phyloP scores from a whole-genome alignment of 352 stramenopile genomes.

The Globisporangium heterothallicum region DNA sequence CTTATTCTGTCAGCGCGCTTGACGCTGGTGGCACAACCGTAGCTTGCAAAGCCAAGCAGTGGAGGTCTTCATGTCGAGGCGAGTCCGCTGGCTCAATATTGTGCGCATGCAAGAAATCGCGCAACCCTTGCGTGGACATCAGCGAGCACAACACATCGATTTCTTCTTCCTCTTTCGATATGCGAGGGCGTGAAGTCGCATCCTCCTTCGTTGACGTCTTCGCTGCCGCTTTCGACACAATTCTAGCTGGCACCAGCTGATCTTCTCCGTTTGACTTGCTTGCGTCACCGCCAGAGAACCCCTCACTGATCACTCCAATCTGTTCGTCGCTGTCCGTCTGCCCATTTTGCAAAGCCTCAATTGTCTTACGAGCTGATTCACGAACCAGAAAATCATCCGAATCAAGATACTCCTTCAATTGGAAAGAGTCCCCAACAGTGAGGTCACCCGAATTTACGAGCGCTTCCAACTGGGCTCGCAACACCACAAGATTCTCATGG shows the following conservation, averaged over 20 bases:
- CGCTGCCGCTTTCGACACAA: background rate
- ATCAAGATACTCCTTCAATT: slow-evolving; percentile 56
- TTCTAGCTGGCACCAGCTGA: background rate
- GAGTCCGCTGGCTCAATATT: slow-evolving; percentile 37
- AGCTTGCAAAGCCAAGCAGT: slow-evolving; percentile 65
- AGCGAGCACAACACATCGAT: slow-evolving; percentile 80
- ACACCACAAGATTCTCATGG: slow-evolving; percentile 28
- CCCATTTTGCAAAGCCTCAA: slow-evolving; percentile 52
- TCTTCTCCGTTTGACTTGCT: background rate
- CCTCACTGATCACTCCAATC: slow-evolving; percentile 31
- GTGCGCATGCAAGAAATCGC: slow-evolving; percentile 57
- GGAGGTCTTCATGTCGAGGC: slow-evolving; percentile 54
- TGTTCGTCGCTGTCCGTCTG: slow-evolving; percentile 26
- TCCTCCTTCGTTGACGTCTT: background rate
- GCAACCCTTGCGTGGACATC: slow-evolving; percentile 64
- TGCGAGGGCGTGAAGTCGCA: slow-evolving; percentile 3
- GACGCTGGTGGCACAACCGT: slow-evolving; percentile 10
- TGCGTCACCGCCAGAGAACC: slow-evolving; percentile 18
- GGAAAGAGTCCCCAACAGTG: slow-evolving; percentile 62
- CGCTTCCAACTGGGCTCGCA: slow-evolving; percentile 73
- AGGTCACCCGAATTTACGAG: slow-evolving; percentile 60
- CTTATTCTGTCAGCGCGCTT: no score
- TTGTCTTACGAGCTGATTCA: slow-evolving; percentile 53
- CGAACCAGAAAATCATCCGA: slow-evolving; percentile 40
- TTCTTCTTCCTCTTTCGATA: slow-evolving; percentile 30